Percentiles rank a stretch among this genome's conserved stretches.
These are phyloP conservation scores for Cladophialophora psammophila DNA, from an alignment of 2,329 filamentous ascomycete species.

Conservation along the genomic window DNA sequence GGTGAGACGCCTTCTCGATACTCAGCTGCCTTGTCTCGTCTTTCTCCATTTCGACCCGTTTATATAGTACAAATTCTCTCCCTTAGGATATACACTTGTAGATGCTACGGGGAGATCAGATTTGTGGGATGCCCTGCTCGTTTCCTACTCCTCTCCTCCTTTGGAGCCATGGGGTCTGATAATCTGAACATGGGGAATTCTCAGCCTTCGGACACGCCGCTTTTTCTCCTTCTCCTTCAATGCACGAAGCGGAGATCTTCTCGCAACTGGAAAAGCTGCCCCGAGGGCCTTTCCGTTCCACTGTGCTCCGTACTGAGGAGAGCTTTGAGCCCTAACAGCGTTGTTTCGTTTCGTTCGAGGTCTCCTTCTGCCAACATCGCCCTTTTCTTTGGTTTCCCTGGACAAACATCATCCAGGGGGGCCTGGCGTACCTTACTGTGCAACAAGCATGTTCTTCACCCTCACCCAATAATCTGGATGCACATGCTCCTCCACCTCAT, in stretches of 20 bases:
- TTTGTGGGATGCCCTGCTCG: not conserved
- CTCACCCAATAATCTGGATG: conserved; percentile 72
- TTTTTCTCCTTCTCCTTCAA: not conserved
- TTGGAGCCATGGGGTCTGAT: not conserved
- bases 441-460: conserved; percentile 83
- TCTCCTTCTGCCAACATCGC: not conserved
- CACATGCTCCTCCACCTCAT: conserved; percentile 78
- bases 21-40: not conserved
- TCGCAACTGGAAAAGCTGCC: not conserved
- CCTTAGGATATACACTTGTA: not conserved
- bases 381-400: not conserved
- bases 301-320: not conserved
- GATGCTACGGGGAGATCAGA: not conserved
- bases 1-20: too few relatives aligned
- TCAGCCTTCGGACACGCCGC: not conserved
- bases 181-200: not conserved
- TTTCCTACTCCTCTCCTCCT: not conserved
- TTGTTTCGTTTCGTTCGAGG: not conserved
- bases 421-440: conserved; percentile 62
- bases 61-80: not conserved
- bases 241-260: not conserved
- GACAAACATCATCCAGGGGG: not conserved
- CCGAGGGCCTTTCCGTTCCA: not conserved
- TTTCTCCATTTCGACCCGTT: not conserved
- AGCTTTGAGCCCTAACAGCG: not conserved